Conservation (phyloP, 1,284 basidiomycete genomes). For the Wolfiporia cocos region DNA sequence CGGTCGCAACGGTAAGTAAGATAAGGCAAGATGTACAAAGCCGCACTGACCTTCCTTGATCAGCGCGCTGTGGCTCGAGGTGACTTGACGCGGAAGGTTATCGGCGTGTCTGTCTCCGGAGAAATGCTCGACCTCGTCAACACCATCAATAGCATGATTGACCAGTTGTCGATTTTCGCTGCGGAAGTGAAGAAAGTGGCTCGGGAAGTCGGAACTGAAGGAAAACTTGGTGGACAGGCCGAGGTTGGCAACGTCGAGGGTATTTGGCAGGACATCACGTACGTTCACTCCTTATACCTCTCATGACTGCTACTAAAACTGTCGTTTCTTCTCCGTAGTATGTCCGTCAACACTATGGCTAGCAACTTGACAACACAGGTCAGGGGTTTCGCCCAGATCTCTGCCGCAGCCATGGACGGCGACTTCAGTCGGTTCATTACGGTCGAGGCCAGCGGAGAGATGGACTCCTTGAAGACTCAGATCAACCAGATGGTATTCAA, state of each 20-base stretch:
- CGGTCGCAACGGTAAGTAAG: slow-evolving; percentile 72
- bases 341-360: slow-evolving; percentile 95
- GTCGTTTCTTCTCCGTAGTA: slow-evolving; percentile 29
- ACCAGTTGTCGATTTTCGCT: slow-evolving; percentile 91
- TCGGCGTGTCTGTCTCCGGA: slow-evolving; percentile 88
- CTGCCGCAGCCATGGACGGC: slow-evolving; percentile 97
- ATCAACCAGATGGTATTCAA: slow-evolving; percentile 99
- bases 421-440: slow-evolving; percentile 99
- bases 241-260: slow-evolving; percentile 97
- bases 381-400: slow-evolving; percentile 98
- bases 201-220: slow-evolving; percentile 92
- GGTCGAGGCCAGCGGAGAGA: slow-evolving; percentile 96
- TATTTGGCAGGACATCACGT: slow-evolving; percentile 99
- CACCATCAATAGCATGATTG: slow-evolving; percentile 96
- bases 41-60: slow-evolving; percentile 1
- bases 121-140: slow-evolving; percentile 94
- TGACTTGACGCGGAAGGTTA: slow-evolving; percentile 92
- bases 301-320: background rate
- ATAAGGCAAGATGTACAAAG: slow-evolving; percentile 10
- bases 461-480: slow-evolving; percentile 99
- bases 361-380: slow-evolving; percentile 98
- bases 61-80: slow-evolving; percentile 91
- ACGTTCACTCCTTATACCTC: slow-evolving; percentile 30
- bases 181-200: slow-evolving; percentile 95
- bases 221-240: slow-evolving; percentile 95